Evolutionary conservation across 1,139 yeast species (phyloP).

Genomic region (Diutina scorzettiae): DNA sequence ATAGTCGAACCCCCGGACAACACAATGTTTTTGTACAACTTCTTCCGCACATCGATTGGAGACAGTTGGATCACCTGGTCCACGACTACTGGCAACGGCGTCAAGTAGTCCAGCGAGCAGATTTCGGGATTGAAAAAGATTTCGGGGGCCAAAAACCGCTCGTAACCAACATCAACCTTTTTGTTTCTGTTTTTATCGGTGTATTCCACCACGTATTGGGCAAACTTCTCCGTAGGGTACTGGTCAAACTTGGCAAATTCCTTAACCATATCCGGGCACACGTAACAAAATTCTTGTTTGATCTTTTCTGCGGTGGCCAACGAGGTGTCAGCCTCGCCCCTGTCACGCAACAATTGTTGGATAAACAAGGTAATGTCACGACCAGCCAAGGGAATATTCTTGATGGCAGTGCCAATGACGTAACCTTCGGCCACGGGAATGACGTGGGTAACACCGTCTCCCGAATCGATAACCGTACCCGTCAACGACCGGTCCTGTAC

Average conservation of each 20-base stretch:
- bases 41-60: slow-evolving; percentile 97
- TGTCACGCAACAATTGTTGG: slow-evolving; percentile 85
- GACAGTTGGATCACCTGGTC: slow-evolving; percentile 91
- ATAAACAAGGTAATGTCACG: slow-evolving; percentile 92
- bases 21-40: slow-evolving; percentile 89
- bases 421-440: slow-evolving; percentile 99
- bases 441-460: slow-evolving; percentile 97
- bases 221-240: slow-evolving; percentile 81
- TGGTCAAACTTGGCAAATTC: slow-evolving; percentile 92
- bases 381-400: slow-evolving; percentile 97
- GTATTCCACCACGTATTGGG: slow-evolving; percentile 81
- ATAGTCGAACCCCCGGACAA: slow-evolving; percentile 95
- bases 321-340: slow-evolving; percentile 92
- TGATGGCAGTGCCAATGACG: slow-evolving; percentile 94
- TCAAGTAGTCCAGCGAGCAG: slow-evolving; percentile 85
- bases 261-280: slow-evolving; percentile 93
- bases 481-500: slow-evolving; percentile 91
- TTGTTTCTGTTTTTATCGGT: slow-evolving; percentile 45
- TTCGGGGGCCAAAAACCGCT: slow-evolving; percentile 95
- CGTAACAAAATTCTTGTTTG: slow-evolving; percentile 93
- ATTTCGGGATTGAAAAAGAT: slow-evolving; percentile 97
- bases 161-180: slow-evolving; percentile 90
- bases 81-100: slow-evolving; percentile 90
- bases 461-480: slow-evolving; percentile 96
- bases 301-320: slow-evolving; percentile 92